Percentiles rank a stretch among this genome's conserved stretches.
Evolutionary conservation across 202 grass and related monocot genomes (phyloP).

Genomic region (Schoenoplectus tabernaemontani): DNA sequence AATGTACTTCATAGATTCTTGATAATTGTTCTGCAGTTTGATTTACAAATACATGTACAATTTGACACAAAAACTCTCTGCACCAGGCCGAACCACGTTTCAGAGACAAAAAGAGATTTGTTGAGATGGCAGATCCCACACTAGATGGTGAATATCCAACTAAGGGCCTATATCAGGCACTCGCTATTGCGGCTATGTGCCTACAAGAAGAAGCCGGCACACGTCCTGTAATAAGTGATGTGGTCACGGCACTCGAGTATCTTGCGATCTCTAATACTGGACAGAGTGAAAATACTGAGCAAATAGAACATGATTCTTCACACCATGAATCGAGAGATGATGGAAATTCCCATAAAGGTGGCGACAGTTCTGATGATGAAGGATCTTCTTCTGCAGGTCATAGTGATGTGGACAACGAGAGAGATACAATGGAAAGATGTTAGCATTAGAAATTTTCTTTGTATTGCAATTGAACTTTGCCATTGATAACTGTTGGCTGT

Average conservation of each 20-base stretch:
- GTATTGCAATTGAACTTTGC: not conserved
- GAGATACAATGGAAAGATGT: conserved; percentile 5
- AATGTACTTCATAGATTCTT: not conserved
- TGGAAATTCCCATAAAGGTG: not conserved
- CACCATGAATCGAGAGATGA: not conserved
- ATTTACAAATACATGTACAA: not conserved
- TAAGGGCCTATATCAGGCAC: conserved; percentile 75
- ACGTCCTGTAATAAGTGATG: conserved; percentile 59
- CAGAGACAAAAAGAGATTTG: conserved; percentile 65
- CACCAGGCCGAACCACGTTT: conserved; percentile 53
- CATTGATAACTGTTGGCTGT: not conserved
- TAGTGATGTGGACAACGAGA: conserved; percentile 8
- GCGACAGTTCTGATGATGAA: not conserved
- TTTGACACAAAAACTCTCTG: not conserved
- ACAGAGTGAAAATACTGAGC: not conserved
- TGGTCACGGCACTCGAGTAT: conserved; percentile 66
- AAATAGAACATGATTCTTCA: not conserved
- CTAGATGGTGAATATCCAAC: conserved; percentile 35
- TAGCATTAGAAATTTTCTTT: not conserved
- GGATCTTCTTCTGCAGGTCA: not conserved
- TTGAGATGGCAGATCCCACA: conserved; percentile 58
- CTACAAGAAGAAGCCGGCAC: conserved; percentile 67
- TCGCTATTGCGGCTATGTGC: conserved; percentile 83
- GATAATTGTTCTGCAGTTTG: not conserved
- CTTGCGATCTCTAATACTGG: conserved; percentile 27